Conservation (phyloP, 495 filamentous ascomycete species). For the Melanomma pulvis-pyrius region DNA sequence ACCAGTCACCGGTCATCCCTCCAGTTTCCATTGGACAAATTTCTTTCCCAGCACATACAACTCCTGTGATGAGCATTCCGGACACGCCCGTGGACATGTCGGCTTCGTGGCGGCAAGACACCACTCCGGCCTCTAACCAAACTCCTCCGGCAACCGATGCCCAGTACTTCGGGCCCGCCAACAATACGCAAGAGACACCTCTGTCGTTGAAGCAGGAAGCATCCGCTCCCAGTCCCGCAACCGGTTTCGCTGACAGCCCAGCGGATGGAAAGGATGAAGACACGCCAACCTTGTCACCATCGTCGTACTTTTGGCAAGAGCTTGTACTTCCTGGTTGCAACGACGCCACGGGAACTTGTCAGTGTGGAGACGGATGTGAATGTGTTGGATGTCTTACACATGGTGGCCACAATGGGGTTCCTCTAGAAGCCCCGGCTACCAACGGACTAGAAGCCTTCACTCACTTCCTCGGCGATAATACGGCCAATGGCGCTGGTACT, state of each 20-base stretch:
- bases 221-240: conserved; percentile 7
- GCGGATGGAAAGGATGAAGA: conserved; percentile 30
- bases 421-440: conserved; percentile 7
- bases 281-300: conserved; percentile 34
- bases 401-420: conserved; percentile 37
- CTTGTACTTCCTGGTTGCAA: conserved; percentile 35
- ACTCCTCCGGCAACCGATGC: background rate
- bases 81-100: background rate
- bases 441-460: conserved; percentile 4
- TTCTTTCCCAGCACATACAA: conserved; percentile 11
- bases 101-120: conserved; percentile 6
- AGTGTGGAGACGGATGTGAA: conserved; percentile 39
- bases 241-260: conserved; percentile 22
- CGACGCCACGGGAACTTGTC: conserved; percentile 36
- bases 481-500: background rate
- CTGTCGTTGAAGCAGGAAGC: background rate
- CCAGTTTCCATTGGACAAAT: background rate
- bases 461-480: background rate
- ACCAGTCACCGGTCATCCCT: background rate
- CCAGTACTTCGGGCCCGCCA: background rate
- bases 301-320: conserved; percentile 33
- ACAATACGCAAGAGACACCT: background rate
- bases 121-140: background rate
- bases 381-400: conserved; percentile 40
- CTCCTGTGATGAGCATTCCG: conserved; percentile 7